These are phyloP conservation scores for Cucurbitaria berberidis DNA, from an alignment of 2,329 filamentous ascomycete genomes.

Conservation along the genomic window DNA sequence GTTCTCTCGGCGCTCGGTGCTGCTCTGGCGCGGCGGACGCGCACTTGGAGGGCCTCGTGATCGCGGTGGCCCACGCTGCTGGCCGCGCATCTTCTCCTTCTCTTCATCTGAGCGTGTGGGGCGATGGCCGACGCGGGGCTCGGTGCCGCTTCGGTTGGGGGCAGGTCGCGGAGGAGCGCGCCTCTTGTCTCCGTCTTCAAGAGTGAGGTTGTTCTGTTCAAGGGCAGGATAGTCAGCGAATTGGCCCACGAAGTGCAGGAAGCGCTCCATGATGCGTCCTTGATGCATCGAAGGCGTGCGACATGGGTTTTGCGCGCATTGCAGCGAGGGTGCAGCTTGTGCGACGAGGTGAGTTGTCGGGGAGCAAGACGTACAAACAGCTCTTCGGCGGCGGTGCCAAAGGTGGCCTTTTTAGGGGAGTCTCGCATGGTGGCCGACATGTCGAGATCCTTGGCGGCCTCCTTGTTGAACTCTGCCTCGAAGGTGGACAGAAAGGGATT, in stretches of 20 bases:
- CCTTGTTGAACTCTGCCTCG: conserved; percentile 50
- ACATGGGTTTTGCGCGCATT: conserved; percentile 1
- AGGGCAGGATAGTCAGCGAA: conserved; percentile 53
- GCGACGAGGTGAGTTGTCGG: conserved; percentile 23
- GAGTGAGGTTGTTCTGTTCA: conserved; percentile 68
- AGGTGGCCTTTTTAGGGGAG: conserved; percentile 55
- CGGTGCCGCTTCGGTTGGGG: conserved; percentile 56
- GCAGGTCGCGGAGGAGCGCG: conserved; percentile 39
- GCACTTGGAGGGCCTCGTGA: conserved; percentile 49
- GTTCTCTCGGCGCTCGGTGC: conserved; percentile 51
- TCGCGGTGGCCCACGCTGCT: conserved; percentile 38
- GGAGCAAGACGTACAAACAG: conserved; percentile 71
- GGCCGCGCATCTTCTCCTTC: conserved; percentile 47
- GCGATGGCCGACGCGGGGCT: conserved; percentile 61
- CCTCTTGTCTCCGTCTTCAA: conserved; percentile 64
- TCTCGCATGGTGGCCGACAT: conserved; percentile 46
- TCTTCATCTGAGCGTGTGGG: conserved; percentile 69
- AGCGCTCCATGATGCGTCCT: conserved; percentile 46
- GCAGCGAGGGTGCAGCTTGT: conserved; percentile 14
- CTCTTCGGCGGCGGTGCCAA: conserved; percentile 66
- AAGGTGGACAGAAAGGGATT: conserved; percentile 76
- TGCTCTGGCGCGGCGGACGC: conserved; percentile 42
- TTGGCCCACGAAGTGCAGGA: conserved; percentile 45
- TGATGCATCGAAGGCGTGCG: background rate
- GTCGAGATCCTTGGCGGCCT: conserved; percentile 42